phyloP scores from a whole-genome alignment of 2,329 filamentous ascomycete species.

The Diaporthe sp. region DNA sequence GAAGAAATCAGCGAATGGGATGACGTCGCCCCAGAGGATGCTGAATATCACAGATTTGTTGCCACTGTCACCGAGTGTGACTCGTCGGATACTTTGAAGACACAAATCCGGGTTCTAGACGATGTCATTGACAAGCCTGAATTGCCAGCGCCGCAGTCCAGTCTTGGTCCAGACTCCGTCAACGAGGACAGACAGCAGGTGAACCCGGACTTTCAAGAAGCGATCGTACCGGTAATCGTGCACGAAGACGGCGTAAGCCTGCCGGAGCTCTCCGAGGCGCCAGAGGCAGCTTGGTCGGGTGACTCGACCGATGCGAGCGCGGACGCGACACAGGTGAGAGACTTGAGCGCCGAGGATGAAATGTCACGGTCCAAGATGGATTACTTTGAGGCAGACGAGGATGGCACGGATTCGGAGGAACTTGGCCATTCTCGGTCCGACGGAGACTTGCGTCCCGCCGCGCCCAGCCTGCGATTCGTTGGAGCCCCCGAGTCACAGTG shows the following conservation, averaged over 20 bases:
- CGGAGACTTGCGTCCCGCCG: neutral
- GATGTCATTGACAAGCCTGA: neutral
- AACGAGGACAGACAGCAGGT: no score
- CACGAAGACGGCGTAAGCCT: neutral
- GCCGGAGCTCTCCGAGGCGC: neutral
- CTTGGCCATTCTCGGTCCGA: neutral
- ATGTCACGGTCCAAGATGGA: conserved; percentile 30
- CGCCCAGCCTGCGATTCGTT: neutral
- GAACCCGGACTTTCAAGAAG: neutral
- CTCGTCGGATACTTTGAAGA: conserved; percentile 15
- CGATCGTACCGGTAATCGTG: neutral
- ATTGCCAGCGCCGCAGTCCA: neutral
- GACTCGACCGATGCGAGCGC: neutral
- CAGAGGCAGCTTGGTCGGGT: neutral
- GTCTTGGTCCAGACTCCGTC: no score
- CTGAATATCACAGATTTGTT: neutral
- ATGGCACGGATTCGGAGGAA: neutral
- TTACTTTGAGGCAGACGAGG: conserved; percentile 33
- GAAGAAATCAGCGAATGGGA: neutral
- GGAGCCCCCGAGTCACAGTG: conserved; percentile 18
- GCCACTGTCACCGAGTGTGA: neutral
- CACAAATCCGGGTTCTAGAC: neutral
- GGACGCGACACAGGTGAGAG: neutral
- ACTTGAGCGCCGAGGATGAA: conserved; percentile 6
- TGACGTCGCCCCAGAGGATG: neutral